These are phyloP conservation scores for Pugionium cornutum DNA, from an alignment of 345 rosid genomes.

Conservation along the genomic window DNA sequence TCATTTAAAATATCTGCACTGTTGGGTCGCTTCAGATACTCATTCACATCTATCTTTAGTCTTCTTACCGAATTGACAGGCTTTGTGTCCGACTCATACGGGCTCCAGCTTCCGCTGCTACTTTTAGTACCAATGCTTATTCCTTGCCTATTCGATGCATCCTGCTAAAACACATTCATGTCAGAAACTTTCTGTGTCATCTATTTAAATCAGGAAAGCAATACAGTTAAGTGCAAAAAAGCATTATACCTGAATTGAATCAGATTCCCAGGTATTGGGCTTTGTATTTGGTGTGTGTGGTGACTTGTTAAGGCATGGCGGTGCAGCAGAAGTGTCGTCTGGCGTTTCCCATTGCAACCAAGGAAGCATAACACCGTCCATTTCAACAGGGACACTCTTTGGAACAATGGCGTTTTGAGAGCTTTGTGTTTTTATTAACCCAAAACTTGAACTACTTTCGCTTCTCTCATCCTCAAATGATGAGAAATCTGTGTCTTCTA, in stretches of 20 bases:
- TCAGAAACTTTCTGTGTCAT: not conserved
- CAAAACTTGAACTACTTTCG: conserved; percentile 79
- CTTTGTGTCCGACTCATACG: conserved; percentile 40
- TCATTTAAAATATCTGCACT: conserved; percentile 60
- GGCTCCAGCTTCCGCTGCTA: conserved; percentile 88
- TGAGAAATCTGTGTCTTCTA: conserved; percentile 94
- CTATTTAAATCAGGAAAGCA: not conserved
- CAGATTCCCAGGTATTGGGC: conserved; percentile 37
- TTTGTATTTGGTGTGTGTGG: conserved; percentile 42
- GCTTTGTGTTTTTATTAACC: conserved; percentile 52
- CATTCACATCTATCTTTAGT: conserved; percentile 51
- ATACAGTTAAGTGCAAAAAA: not conserved
- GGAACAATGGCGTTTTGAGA: conserved; percentile 42
- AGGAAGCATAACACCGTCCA: conserved; percentile 89
- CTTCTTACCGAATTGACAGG: conserved; percentile 36
- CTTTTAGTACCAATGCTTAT: conserved; percentile 49
- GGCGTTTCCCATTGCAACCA: conserved; percentile 96
- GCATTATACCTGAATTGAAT: conserved; percentile 40
- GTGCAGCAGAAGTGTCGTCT: conserved; percentile 53
- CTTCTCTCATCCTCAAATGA: conserved; percentile 92
- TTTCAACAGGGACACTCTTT: conserved; percentile 54
- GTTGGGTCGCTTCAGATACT: conserved; percentile 57
- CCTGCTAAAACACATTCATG: conserved; percentile 43
- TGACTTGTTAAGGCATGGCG: conserved; percentile 41
- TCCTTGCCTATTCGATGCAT: conserved; percentile 45